phyloP scores from a whole-genome alignment of 352 stramenopile species.

The Phytophthora niederhauseri region DNA sequence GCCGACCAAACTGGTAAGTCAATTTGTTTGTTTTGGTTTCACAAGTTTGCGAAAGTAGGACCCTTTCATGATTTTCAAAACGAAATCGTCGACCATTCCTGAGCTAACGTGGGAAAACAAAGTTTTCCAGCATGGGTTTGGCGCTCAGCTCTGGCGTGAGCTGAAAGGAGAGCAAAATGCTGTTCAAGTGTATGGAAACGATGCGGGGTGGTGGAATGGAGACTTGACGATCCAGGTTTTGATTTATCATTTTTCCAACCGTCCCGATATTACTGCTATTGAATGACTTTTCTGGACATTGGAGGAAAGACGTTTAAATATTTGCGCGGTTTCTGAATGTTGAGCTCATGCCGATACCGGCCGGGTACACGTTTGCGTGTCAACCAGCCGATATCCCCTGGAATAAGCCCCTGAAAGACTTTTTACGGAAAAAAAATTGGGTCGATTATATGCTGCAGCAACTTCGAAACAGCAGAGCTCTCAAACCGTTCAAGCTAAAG shows the following conservation, averaged over 20 bases:
- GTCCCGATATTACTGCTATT: no score
- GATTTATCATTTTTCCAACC: neutral
- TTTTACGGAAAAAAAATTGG: no score
- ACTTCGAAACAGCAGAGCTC: no score
- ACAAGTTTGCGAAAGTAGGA: neutral
- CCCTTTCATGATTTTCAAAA: neutral
- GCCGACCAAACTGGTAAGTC: neutral
- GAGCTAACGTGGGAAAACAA: neutral
- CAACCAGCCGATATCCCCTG: no score
- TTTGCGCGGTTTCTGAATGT: neutral
- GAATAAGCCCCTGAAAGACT: no score
- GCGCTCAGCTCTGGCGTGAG: neutral
- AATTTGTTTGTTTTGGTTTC: neutral
- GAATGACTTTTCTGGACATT: neutral
- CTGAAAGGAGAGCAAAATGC: neutral
- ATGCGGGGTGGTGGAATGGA: neutral
- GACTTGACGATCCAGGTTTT: neutral
- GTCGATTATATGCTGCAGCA: no score
- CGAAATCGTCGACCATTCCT: neutral
- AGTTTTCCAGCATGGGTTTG: neutral
- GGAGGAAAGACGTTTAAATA: slow-evolving; percentile 9
- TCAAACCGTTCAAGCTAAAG: no score
- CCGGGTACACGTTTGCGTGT: slow-evolving; percentile 9
- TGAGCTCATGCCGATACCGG: neutral
- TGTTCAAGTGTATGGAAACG: neutral